Percentiles rank a stretch among this genome's conserved stretches.
Evolutionary conservation across 2,329 filamentous ascomycete species (phyloP).

Genomic region (Xylariaceae sp.): DNA sequence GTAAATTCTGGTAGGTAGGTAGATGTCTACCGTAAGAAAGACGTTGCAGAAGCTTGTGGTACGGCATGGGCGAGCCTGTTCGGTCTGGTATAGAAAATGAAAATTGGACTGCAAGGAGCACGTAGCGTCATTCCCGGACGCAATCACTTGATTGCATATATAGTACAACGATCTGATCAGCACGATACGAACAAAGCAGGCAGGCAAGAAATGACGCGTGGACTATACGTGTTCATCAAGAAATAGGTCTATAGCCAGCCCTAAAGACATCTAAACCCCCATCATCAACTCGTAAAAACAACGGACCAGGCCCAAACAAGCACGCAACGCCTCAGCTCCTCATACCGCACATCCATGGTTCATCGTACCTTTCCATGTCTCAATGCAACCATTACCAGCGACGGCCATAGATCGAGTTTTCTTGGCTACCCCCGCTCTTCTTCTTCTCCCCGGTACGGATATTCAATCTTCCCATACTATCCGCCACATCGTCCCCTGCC

Average conservation of each 20-base stretch:
- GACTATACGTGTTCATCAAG: background rate
- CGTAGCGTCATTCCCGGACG: background rate
- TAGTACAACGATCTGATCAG: background rate
- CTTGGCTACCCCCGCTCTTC: slow-evolving; percentile 3
- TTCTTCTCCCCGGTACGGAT: background rate
- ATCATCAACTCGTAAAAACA: background rate
- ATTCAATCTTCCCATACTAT: no score
- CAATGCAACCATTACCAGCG: slow-evolving; percentile 10
- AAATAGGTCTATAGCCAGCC: background rate
- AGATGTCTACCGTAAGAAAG: background rate
- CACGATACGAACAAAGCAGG: background rate
- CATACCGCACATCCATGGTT: background rate
- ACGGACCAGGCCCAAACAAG: background rate
- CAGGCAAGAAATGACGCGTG: no score
- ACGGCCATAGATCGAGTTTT: slow-evolving; percentile 12
- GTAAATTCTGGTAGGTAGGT: no score
- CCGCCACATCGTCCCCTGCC: background rate
- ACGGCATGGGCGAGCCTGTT: background rate
- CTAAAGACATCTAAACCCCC: no score
- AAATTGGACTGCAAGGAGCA: background rate
- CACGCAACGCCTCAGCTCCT: background rate
- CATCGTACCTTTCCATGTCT: background rate
- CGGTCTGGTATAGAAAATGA: background rate
- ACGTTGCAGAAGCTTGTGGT: background rate
- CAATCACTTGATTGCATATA: background rate